These are phyloP conservation scores for Zanthoxylum bungeanum DNA, from an alignment of 345 rosid species.

Conservation along the genomic window DNA sequence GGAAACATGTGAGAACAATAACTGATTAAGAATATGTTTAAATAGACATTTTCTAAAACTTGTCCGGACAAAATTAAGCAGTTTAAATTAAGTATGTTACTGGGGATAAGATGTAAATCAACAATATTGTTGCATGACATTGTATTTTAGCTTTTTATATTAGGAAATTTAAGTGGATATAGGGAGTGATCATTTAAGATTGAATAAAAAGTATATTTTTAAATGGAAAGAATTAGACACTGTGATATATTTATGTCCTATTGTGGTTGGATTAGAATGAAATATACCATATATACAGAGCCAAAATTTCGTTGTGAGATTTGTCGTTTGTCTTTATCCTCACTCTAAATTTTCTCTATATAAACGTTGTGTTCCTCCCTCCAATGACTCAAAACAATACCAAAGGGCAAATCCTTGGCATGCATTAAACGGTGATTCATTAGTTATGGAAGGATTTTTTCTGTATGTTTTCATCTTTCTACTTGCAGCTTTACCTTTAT, in stretches of 20 bases:
- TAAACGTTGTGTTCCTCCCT: constrained; percentile 6
- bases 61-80: neutral
- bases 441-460: constrained; percentile 25
- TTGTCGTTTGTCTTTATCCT: constrained; percentile 6
- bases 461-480: constrained; percentile 24
- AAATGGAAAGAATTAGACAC: no score
- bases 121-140: no score
- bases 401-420: neutral
- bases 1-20: neutral
- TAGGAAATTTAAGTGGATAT: constrained; percentile 2
- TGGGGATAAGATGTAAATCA: neutral
- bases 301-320: neutral
- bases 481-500: constrained; percentile 12
- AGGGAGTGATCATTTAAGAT: neutral
- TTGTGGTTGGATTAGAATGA: constrained; percentile 16
- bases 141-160: neutral
- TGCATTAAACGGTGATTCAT: neutral
- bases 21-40: no score
- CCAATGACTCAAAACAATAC: constrained; percentile 8
- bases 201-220: no score
- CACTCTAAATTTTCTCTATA: neutral
- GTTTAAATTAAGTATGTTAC: neutral
- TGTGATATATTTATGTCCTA: neutral
- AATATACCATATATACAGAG: neutral
- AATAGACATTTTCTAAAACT: no score